Percentiles rank a stretch among this genome's conserved stretches.
phyloP scores from a whole-genome alignment of 495 filamentous ascomycete species.

The Corynascus novoguineensis region DNA sequence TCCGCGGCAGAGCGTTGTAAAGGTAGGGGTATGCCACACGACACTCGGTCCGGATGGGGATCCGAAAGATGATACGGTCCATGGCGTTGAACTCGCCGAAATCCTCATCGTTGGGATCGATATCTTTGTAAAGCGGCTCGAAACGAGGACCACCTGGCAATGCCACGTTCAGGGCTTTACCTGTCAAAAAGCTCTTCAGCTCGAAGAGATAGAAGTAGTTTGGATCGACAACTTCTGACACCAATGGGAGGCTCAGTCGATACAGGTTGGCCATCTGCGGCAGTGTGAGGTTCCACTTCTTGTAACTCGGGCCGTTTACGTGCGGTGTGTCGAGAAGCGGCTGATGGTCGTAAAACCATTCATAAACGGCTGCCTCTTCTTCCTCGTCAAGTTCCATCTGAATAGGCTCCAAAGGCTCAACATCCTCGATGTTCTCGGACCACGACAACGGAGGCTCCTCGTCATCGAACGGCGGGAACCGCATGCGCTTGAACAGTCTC shows the following conservation, averaged over 20 bases:
- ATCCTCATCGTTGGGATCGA: conserved; percentile 98
- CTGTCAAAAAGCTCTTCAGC: conserved; percentile 87
- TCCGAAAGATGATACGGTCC: conserved; percentile 97
- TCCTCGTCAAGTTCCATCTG: conserved; percentile 97
- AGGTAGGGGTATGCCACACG: conserved; percentile 90
- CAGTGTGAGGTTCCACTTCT: conserved; percentile 87
- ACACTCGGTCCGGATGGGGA: conserved; percentile 93
- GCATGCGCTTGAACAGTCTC: conserved; percentile 97
- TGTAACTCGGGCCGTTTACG: conserved; percentile 96
- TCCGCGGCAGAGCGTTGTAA: conserved; percentile 93
- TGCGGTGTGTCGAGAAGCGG: conserved; percentile 88
- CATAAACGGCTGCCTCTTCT: conserved; percentile 86
- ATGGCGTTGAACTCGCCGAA: conserved; percentile 99
- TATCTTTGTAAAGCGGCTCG: conserved; percentile 97
- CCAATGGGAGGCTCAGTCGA: conserved; percentile 81
- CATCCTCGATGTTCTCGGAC: conserved; percentile 98
- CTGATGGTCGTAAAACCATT: conserved; percentile 97
- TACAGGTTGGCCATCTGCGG: conserved; percentile 96
- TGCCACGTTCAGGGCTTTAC: conserved; percentile 95
- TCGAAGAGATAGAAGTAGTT: conserved; percentile 99
- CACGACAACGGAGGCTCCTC: conserved; percentile 96
- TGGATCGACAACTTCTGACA: conserved; percentile 88
- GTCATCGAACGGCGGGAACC: conserved; percentile 98
- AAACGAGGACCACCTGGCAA: conserved; percentile 96
- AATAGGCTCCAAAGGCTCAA: conserved; percentile 95